phyloP scores from a whole-genome alignment of 257 asterid species.

The Schizonepeta tenuifolia region DNA sequence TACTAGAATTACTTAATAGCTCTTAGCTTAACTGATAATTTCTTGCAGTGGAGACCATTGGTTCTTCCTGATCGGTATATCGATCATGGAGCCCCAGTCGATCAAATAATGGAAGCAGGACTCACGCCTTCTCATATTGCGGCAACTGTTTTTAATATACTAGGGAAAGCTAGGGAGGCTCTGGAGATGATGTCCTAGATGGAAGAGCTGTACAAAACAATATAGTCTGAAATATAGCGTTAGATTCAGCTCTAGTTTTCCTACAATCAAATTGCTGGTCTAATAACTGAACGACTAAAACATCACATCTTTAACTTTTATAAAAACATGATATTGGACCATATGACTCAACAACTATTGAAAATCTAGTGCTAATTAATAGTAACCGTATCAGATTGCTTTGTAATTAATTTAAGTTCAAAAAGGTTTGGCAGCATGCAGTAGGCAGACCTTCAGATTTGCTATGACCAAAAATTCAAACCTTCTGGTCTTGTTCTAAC shows the following conservation, averaged over 20 bases:
- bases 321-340: background rate
- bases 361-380: background rate
- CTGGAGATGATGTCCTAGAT: constrained; percentile 75
- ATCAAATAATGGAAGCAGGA: constrained; percentile 76
- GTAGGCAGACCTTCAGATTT: too few species aligned
- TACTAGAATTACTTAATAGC: background rate
- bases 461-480: background rate
- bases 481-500: background rate
- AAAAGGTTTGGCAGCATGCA: background rate
- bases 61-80: constrained; percentile 94
- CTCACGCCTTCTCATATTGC: constrained; percentile 86
- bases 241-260: constrained; percentile 32
- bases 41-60: constrained; percentile 93
- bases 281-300: too few species aligned
- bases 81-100: constrained; percentile 87
- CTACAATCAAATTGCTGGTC: constrained; percentile 3
- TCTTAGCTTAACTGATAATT: constrained; percentile 11
- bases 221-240: constrained; percentile 27
- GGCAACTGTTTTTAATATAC: constrained; percentile 77
- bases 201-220: constrained; percentile 32
- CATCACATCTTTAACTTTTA: background rate
- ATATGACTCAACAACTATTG: background rate
- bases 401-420: background rate
- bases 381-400: background rate
- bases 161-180: constrained; percentile 90